Evolutionary conservation across 2,329 filamentous ascomycete species (phyloP).

Genomic region (Cyanodermella asteris): DNA sequence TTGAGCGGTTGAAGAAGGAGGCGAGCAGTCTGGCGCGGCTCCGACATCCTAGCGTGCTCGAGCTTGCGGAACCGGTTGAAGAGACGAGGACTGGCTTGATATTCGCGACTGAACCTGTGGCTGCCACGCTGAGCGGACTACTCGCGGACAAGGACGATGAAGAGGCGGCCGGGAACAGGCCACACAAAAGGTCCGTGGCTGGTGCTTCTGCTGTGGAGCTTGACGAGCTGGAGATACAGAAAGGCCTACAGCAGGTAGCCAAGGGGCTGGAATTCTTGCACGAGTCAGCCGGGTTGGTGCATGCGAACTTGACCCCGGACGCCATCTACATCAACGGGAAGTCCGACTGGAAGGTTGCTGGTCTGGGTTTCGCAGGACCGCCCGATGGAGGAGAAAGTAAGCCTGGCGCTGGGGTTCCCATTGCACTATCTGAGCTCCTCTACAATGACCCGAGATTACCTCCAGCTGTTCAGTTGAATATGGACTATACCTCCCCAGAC

Average conservation of each 20-base stretch:
- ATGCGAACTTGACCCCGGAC: slow-evolving; percentile 85
- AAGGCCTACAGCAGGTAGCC: slow-evolving; percentile 76
- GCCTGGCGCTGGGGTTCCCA: too few relatives aligned
- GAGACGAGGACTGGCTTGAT: slow-evolving; percentile 80
- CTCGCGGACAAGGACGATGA: slow-evolving; percentile 78
- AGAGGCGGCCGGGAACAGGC: slow-evolving; percentile 46
- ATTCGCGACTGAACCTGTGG: slow-evolving; percentile 85
- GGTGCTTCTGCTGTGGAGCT: slow-evolving; percentile 69
- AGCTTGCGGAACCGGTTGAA: slow-evolving; percentile 85
- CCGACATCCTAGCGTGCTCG: slow-evolving; percentile 76
- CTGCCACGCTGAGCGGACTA: slow-evolving; percentile 63
- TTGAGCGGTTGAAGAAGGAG: slow-evolving; percentile 80
- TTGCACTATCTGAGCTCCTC: slow-evolving; percentile 63
- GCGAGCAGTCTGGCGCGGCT: slow-evolving; percentile 71
- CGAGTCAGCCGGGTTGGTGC: slow-evolving; percentile 80
- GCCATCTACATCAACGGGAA: slow-evolving; percentile 85
- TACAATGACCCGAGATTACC: slow-evolving; percentile 73
- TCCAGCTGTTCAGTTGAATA: slow-evolving; percentile 59
- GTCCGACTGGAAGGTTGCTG: slow-evolving; percentile 97
- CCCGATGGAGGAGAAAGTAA: slow-evolving; percentile 52
- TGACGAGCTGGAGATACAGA: slow-evolving; percentile 93
- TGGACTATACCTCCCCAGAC: slow-evolving; percentile 88
- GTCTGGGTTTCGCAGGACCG: slow-evolving; percentile 67
- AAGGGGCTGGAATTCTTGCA: slow-evolving; percentile 91
- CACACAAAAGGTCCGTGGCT: too few relatives aligned